Evolutionary conservation across 1,284 basidiomycete genomes (phyloP).

Genomic region (Irpex rosettiformis): DNA sequence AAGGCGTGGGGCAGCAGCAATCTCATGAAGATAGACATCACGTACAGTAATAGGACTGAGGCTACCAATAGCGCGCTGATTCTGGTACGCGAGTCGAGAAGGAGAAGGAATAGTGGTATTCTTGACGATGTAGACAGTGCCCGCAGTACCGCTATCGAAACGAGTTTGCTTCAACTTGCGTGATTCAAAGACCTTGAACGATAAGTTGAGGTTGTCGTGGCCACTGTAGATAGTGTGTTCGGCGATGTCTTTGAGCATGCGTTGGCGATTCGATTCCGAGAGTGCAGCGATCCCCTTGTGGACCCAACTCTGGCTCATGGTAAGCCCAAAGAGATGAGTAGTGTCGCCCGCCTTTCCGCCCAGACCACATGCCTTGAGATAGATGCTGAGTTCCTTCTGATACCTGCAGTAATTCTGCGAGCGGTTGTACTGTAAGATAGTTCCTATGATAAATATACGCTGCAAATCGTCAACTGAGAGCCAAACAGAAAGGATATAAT

Average conservation of each 20-base stretch:
- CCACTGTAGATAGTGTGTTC: slow-evolving; percentile 25
- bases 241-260: slow-evolving; percentile 14
- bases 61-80: slow-evolving; percentile 19
- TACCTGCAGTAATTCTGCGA: slow-evolving; percentile 26
- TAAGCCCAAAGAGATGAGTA: slow-evolving; percentile 23
- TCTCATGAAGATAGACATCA: slow-evolving; percentile 20
- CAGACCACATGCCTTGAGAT: slow-evolving; percentile 25
- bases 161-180: slow-evolving; percentile 31
- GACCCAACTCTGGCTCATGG: slow-evolving; percentile 29
- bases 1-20: slow-evolving; percentile 15
- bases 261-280: background rate
- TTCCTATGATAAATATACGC: slow-evolving; percentile 19
- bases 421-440: slow-evolving; percentile 27
- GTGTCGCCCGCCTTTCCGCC: slow-evolving; percentile 25
- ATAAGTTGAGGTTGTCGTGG: slow-evolving; percentile 37
- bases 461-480: background rate
- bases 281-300: slow-evolving; percentile 7
- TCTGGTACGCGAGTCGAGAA: slow-evolving; percentile 19
- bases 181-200: slow-evolving; percentile 34
- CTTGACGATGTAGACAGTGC: slow-evolving; percentile 31
- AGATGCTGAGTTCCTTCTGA: slow-evolving; percentile 29
- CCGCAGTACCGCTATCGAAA: slow-evolving; percentile 34
- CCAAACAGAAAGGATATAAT: background rate
- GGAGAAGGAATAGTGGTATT: slow-evolving; percentile 17
- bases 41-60: slow-evolving; percentile 21